Percentiles rank a stretch among this genome's conserved stretches.
phyloP scores from a whole-genome alignment of 176 grass and related monocot species.

The Bromus sterilis region DNA sequence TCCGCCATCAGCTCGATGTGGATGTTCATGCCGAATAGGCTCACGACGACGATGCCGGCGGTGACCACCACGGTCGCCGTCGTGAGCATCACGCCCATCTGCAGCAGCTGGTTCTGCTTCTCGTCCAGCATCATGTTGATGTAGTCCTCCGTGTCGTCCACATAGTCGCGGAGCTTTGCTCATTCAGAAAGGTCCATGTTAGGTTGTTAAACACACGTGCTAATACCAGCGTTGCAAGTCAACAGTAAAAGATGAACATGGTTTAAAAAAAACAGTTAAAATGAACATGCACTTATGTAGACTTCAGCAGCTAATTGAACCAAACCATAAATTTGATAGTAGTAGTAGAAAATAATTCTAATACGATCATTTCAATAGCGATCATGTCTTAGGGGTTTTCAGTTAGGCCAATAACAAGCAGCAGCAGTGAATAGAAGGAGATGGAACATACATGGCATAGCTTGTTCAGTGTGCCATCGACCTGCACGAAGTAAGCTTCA shows the following conservation, averaged over 20 bases:
- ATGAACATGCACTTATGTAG: too few relatives aligned
- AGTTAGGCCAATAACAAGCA: not conserved
- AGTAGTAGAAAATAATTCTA: not conserved
- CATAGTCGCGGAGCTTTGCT: conserved; percentile 66
- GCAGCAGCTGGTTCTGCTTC: conserved; percentile 83
- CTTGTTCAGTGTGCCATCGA: conserved; percentile 55
- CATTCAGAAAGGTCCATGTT: conserved; percentile 6
- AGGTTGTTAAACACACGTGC: not conserved
- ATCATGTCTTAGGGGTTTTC: not conserved
- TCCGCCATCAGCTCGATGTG: conserved; percentile 27
- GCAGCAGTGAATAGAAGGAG: not conserved
- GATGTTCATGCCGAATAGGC: conserved; percentile 64
- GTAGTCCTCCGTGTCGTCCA: conserved; percentile 75
- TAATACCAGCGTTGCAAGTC: not conserved
- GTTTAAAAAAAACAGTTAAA: not conserved
- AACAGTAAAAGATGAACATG: too few relatives aligned
- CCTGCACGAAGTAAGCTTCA: conserved; percentile 62
- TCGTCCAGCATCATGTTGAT: conserved; percentile 88
- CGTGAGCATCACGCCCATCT: conserved; percentile 77
- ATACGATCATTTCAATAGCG: not conserved
- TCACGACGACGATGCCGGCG: conserved; percentile 56
- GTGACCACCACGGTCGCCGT: conserved; percentile 66
- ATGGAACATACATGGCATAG: conserved; percentile 35
- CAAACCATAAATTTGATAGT: not conserved
- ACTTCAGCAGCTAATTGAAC: too few relatives aligned